Base-by-base conservation (phyloP, 345 rosid genomes). In the Luvunga scandens region DNA sequence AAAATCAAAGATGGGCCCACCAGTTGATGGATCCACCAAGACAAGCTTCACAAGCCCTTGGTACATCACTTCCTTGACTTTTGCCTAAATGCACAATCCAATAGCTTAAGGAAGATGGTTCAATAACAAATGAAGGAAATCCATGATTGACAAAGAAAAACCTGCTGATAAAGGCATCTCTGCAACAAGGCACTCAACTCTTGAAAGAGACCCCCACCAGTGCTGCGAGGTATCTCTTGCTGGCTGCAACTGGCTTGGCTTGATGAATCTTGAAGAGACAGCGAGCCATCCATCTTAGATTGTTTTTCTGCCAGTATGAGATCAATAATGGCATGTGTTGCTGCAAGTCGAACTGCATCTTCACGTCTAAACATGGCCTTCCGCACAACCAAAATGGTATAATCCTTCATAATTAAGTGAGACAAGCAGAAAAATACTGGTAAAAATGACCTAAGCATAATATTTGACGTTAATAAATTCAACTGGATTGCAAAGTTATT, bases 161-260 rank as follows among this genome's bases (percentile, higher is more conserved):
- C 98, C 92, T 87, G 95, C 85, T 92, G 98, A 78, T 89, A 81
- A 85, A 94, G 94, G 84, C 97, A 92, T 85, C 97, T 94, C 78
- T 90, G 98, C 79, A 92, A 89, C 87, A 92, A 83, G 78, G 89
- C 94, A 88, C 88, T 87, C 81, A 94, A 80, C 79, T 91, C 93
- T 60, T 83, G 91, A 65, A 91, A 92, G 73, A 94, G 93, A 85
- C 78, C 81, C 66, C 86, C 87, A 45, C 85, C 84, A 60, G 71
- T 71, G 75, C 79, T 79, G 76, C 81, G 45, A 75, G 84, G 86
- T 53, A 83, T 82, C 80, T 88, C 93, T 72, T 91, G 95, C 86
- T 94, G 98, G 84, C 98, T 94, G 87, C 90, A 76, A 80, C 98
- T 90, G 78, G 98, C 92, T 88, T 94, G 95, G 88, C 98, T 94